A percentile compares a stretch with the other conserved stretches of the same genome.
Evolutionary conservation across 164 flowering plant genomes (phyloP).

Genomic region (Buxus sempervirens): DNA sequence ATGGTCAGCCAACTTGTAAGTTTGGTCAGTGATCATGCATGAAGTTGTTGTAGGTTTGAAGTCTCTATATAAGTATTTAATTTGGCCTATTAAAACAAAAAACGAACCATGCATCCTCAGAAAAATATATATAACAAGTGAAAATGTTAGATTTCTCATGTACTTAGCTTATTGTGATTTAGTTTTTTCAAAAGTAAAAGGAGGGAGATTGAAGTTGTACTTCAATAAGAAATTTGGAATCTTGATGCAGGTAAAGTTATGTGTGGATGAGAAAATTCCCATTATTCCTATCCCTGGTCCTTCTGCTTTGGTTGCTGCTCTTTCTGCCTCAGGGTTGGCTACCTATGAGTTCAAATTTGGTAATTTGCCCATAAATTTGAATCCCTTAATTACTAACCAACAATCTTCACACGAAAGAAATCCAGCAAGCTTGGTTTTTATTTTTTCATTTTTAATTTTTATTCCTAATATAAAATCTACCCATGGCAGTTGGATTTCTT

Average conservation of each 20-base stretch:
- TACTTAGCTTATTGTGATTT: too few species aligned
- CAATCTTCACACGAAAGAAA: neutral
- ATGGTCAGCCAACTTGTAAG: too few species aligned
- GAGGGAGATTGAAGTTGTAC: too few species aligned
- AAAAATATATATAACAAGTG: too few species aligned
- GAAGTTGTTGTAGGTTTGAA: too few species aligned
- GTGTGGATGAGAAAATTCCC: conserved; percentile 65
- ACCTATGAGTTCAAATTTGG: conserved; percentile 88
- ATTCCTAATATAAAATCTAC: conserved; percentile 3
- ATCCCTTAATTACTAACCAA: neutral
- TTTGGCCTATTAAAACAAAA: too few species aligned
- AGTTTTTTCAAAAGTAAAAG: too few species aligned
- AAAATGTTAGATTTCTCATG: too few species aligned
- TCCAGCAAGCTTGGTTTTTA: neutral
- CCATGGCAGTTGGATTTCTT: conserved; percentile 87
- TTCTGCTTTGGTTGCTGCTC: conserved; percentile 79
- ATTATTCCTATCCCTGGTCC: conserved; percentile 94
- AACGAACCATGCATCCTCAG: too few species aligned
- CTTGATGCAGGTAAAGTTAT: conserved; percentile 63
- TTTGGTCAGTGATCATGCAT: too few species aligned
- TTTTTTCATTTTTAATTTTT: too few species aligned
- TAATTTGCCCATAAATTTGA: conserved; percentile 27
- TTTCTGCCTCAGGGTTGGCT: conserved; percentile 85
- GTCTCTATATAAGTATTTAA: too few species aligned
- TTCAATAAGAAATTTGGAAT: conserved; percentile 5